Conservation (phyloP, 75 land plant species). For the Selaginella moellendorffii region DNA sequence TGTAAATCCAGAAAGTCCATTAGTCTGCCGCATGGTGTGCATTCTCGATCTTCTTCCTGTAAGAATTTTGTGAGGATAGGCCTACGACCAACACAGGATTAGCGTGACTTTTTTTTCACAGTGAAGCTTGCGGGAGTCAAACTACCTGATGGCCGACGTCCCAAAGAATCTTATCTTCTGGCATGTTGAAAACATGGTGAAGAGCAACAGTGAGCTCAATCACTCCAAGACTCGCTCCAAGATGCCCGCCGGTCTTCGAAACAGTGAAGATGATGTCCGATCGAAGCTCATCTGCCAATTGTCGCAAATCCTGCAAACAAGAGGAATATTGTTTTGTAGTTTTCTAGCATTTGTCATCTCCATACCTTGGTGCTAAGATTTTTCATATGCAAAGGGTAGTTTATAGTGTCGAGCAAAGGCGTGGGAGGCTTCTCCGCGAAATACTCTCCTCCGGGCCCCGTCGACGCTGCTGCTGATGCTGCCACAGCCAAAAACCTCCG, state of each 20-base stretch:
- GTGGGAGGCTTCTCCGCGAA: slow-evolving; percentile 68
- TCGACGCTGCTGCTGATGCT: slow-evolving; percentile 8
- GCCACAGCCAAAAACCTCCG: too few relatives aligned
- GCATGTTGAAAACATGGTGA: slow-evolving; percentile 15
- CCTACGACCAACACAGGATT: slow-evolving; percentile 21
- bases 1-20: slow-evolving; percentile 67
- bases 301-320: slow-evolving; percentile 59
- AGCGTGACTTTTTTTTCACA: background rate
- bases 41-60: slow-evolving; percentile 61
- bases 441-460: slow-evolving; percentile 49
- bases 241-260: slow-evolving; percentile 20
- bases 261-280: slow-evolving; percentile 83
- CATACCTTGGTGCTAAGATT: slow-evolving; percentile 58
- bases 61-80: slow-evolving; percentile 68
- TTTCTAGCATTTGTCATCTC: slow-evolving; percentile 75
- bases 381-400: slow-evolving; percentile 87
- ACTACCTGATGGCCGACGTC: slow-evolving; percentile 20
- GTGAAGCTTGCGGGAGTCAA: background rate
- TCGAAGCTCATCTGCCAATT: slow-evolving; percentile 71
- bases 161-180: slow-evolving; percentile 17
- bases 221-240: slow-evolving; percentile 16
- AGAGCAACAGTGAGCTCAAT: slow-evolving; percentile 17
- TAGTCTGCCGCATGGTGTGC: slow-evolving; percentile 58
- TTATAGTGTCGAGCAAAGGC: slow-evolving; percentile 84
- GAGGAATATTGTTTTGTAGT: slow-evolving; percentile 24